phyloP scores from a whole-genome alignment of 352 stramenopile species.

The Globisporangium recalcitrans region DNA sequence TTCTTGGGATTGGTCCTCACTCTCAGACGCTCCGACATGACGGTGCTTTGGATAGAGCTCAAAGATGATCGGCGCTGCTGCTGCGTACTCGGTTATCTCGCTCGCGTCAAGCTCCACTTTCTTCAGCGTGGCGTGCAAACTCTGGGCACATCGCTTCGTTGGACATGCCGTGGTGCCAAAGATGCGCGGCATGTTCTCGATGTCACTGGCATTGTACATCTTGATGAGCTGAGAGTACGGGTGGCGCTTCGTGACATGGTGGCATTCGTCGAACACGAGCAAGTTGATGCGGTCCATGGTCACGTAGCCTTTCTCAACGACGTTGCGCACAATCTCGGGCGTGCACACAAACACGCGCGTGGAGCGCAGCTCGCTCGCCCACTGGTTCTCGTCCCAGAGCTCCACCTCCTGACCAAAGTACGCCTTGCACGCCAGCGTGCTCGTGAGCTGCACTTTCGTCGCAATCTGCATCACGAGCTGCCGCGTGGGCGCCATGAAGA shows the following conservation, averaged over 20 bases:
- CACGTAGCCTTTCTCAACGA: conserved; percentile 83
- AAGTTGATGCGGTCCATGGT: conserved; percentile 71
- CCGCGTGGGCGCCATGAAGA: conserved; percentile 79
- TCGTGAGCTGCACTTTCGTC: conserved; percentile 59
- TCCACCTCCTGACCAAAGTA: conserved; percentile 50
- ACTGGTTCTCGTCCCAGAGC: conserved; percentile 60
- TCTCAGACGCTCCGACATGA: conserved; percentile 2
- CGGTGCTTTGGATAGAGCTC: conserved; percentile 46
- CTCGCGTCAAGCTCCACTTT: conserved; percentile 55
- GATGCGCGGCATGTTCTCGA: conserved; percentile 47
- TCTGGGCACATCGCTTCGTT: conserved; percentile 65
- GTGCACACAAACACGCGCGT: conserved; percentile 83
- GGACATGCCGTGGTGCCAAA: conserved; percentile 83
- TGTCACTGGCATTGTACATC: conserved; percentile 52
- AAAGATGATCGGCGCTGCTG: conserved; percentile 57
- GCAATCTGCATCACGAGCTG: conserved; percentile 79
- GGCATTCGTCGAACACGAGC: conserved; percentile 89
- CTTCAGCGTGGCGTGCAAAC: conserved; percentile 64
- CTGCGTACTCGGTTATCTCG: conserved; percentile 60
- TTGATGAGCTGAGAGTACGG: conserved; percentile 87
- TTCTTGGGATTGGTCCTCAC: not conserved
- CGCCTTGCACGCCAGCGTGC: conserved; percentile 47
- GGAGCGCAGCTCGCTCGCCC: conserved; percentile 45
- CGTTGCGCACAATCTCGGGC: conserved; percentile 79
- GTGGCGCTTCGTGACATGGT: conserved; percentile 86